Evolutionary conservation across 1,139 yeast genomes (phyloP), one percentile per base, ranked within the genome.

Genomic region (Suhomyces terraborum): DNA sequence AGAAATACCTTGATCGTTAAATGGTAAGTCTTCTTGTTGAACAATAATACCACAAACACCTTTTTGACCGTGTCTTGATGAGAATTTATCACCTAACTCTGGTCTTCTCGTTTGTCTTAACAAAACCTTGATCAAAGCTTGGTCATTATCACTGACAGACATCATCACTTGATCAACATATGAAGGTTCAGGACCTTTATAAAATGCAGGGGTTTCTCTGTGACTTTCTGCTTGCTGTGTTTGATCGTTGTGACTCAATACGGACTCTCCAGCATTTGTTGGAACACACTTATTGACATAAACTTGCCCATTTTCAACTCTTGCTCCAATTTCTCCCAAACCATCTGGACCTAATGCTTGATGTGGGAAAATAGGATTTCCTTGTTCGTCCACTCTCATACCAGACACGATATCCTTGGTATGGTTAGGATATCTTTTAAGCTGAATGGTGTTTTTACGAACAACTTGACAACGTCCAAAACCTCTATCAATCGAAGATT

Each of bases 31-130:
- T 61, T 89, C 97, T 59, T 91, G 97, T 56, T 88, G 91, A 10
- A 91, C 97, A 63, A 91, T 93, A 53, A 91, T 88, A 64, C 98
- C 98, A 73, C 98, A 91, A 24, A 93, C 98, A 78, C 98, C 98
- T 71, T 93, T 93, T 64, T 93, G 98, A 24, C 98, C 98, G 65
- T 89, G 97, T 63, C 98, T 83, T 1, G 96, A 88, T 3, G 97
- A 88, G 57, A 94, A 93, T 65, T 93, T 93, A 62, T 93, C 99
- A 47, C 99, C 99, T 43, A 93, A 72, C 66, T 93, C 99, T 0
- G 99, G 99, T 61, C 98, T 80, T 72, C 99, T 83, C 2, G 97
- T 89, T 64, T 94, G 99, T 61, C 99, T 79, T 46, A 93, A 69
- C 40, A 93, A 70, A 3, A 93, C 98, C 66, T 93, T 93, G 56